Evolutionary conservation across 345 rosid species (phyloP).

Genomic region (Eutrema japonicum): DNA sequence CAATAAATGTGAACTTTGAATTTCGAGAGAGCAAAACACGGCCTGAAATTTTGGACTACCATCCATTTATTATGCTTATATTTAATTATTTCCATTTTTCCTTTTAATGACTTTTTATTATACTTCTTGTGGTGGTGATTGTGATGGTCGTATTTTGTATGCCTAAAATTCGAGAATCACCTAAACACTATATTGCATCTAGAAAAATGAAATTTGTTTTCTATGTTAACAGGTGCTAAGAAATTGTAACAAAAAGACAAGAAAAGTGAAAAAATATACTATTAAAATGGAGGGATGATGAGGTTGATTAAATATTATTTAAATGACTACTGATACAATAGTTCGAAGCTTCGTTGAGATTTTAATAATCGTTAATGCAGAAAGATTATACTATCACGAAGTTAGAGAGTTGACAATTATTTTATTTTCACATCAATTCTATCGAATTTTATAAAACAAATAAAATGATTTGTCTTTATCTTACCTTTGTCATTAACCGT

Average conservation of each 20-base stretch:
- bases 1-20: constrained; percentile 41
- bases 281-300: not conserved
- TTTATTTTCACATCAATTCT: constrained; percentile 27
- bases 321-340: constrained; percentile 33
- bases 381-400: constrained; percentile 29
- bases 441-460: not conserved
- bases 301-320: constrained; percentile 5
- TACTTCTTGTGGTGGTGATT: not conserved
- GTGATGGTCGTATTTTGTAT: not conserved
- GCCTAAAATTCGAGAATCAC: not conserved
- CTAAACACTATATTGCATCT: not conserved
- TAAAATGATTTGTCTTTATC: constrained; percentile 1
- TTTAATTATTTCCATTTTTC: constrained; percentile 9
- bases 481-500: not conserved
- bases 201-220: not conserved
- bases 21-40: constrained; percentile 56
- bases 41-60: constrained; percentile 46
- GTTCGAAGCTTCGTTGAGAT: constrained; percentile 54
- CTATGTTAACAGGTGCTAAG: not conserved
- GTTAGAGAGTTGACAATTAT: constrained; percentile 24
- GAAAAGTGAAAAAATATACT: not conserved
- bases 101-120: constrained; percentile 4
- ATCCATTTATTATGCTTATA: constrained; percentile 14
- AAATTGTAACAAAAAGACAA: constrained; percentile 8
- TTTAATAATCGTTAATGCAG: constrained; percentile 7